Percentiles rank a stretch among this genome's conserved stretches.
phyloP scores from a whole-genome alignment of 495 filamentous ascomycete species.

The Xanthoparmelia taractica region DNA sequence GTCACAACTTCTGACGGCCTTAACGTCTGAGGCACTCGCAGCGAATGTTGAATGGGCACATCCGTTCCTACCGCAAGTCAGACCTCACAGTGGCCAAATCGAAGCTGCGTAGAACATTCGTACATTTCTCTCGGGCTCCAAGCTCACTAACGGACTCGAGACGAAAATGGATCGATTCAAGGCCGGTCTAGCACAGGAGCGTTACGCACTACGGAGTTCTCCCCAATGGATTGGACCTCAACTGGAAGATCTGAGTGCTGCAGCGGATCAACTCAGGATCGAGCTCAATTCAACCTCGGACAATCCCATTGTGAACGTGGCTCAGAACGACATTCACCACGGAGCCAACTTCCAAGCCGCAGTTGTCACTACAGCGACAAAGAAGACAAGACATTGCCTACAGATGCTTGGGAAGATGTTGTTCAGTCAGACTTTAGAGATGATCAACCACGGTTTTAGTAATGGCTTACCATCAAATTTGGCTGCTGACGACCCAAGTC shows the following conservation, averaged over 20 bases:
- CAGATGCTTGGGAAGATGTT: slow-evolving; percentile 53
- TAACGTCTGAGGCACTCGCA: slow-evolving; percentile 38
- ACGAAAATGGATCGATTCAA: no score
- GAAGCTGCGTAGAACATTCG: slow-evolving; percentile 52
- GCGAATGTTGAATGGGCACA: slow-evolving; percentile 50
- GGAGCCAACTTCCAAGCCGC: slow-evolving; percentile 61
- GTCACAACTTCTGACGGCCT: slow-evolving; percentile 47
- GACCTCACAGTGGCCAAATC: slow-evolving; percentile 56
- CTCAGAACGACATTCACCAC: slow-evolving; percentile 35
- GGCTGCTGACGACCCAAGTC: slow-evolving; percentile 47
- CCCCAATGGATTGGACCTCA: slow-evolving; percentile 60
- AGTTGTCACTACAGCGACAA: slow-evolving; percentile 52
- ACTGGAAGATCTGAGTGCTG: slow-evolving; percentile 50
- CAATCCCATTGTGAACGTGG: slow-evolving; percentile 51
- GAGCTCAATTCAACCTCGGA: slow-evolving; percentile 59
- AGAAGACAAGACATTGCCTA: slow-evolving; percentile 46
- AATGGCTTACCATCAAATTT: slow-evolving; percentile 55
- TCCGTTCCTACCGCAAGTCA: slow-evolving; percentile 50
- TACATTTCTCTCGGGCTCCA: slow-evolving; percentile 39
- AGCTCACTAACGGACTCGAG: no score
- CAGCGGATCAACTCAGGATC: slow-evolving; percentile 43
- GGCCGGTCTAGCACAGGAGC: slow-evolving; percentile 45
- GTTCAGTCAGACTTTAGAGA: slow-evolving; percentile 49
- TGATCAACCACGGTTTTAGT: slow-evolving; percentile 48
- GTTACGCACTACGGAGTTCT: slow-evolving; percentile 52